Evolutionary conservation across 495 filamentous ascomycete species (phyloP), one percentile per base, ranked within the genome.

Genomic region (Daldinia grandis): DNA sequence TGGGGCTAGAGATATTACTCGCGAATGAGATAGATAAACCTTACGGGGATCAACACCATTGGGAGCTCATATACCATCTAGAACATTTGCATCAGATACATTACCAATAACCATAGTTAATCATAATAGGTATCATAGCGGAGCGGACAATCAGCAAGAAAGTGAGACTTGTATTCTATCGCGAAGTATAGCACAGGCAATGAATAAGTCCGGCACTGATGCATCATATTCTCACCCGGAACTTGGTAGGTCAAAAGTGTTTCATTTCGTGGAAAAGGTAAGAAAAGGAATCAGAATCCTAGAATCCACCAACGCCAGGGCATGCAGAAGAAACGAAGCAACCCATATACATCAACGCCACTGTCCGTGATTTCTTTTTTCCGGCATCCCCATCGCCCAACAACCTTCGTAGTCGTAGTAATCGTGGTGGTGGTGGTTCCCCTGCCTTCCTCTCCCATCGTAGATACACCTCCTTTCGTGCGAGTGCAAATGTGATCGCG

Each of bases 291-390:
- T 30, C 51, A 66, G 51, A 56, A 19, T 31, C 59, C 58, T 59
- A 38, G 19, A 58, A 49, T 57, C 64, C 59, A 51, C 70, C 70
- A 73, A 73, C 70, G 70, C 70, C 70, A 62, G 25, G 61, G 47
- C 70, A 73, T 73, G 70, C 70, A 72, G 69, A 61, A 58, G 24
- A 14, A 62, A 57, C 31, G 54, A 66, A 60, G 38, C 47, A 61
- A 59, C 62, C 61, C 65, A 58, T 31, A 44, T 51, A 60, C 62
- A 21, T 31, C 44, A 73, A 68, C 65, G 65, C 70, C 69, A 54
- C n/a, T 51, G 56, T 28, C 61, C 37, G 55, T 53, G 15, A 33
- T 64, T 54, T 62, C 42, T 47, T 47, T 47, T 47, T 47, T 64
- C 35, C n/a, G 19, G 47, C 44, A 42, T 64, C 42, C n/a, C 40